Evolutionary conservation across 345 rosid genomes (phyloP), one percentile per base, ranked within the genome.

Genomic region (Brassica nigra): DNA sequence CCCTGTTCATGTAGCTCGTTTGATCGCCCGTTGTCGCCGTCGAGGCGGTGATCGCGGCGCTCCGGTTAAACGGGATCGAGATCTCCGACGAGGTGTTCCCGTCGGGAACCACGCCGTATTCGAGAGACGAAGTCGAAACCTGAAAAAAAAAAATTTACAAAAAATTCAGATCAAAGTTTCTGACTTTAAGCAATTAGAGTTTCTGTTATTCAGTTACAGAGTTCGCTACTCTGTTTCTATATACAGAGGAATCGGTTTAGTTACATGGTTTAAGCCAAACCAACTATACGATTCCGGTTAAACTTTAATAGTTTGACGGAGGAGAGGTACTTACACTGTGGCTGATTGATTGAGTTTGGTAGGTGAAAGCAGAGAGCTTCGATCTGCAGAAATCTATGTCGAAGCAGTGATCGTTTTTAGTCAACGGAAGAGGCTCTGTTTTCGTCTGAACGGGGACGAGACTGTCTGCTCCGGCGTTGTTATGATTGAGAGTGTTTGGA

Each of bases 31-130:
- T 72, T 0, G 70, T 76, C 4, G 83, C 74, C 47, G 57, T 68
- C 65, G 76, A 68, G 4, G 4, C 18, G 0, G 71, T 73, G 66
- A 81, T 83, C 77, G 77, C 5, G 7, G 57, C 18, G 59, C 78
- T 66, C 74, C 82, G 84, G 61, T 86, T 76, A 68, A 84, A 83
- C 57, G 94, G 84, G 30, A 86, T 81, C 3, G 96, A 92, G 29
- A 85, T 86, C 20, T 92, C 97, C n/a, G 93, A 85, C 8, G 73
- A 83, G 65, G 80, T 86, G 74, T 82, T 88, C 2, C 92, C 88
- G 36, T 92, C 99, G 10, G 99, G 99, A n/a, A 92, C 97, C 2
- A 93, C 92, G 59, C 97, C 92, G 16, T 87, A 91, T 0, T 95
- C 99, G 5, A 76, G 76, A 4, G 98, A 92, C 20, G 99, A 93